Evolutionary conservation across 202 grass and related monocot genomes (phyloP).

Genomic region (Panicum hallii): DNA sequence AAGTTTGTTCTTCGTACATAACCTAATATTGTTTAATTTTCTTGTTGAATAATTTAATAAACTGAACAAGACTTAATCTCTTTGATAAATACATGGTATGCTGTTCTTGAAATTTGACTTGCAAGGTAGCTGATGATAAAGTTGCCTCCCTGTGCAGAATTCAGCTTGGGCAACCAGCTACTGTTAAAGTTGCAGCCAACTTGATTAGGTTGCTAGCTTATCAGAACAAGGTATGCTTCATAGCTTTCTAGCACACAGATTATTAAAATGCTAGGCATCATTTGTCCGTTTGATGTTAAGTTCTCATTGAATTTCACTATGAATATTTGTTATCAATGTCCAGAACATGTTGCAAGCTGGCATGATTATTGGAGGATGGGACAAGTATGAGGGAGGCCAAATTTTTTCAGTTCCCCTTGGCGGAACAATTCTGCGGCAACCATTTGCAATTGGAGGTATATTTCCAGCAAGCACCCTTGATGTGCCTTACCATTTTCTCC

Average conservation of each 20-base stretch:
- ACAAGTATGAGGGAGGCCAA: slow-evolving; percentile 94
- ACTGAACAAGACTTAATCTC: background rate
- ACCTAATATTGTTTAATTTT: background rate
- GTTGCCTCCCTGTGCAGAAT: slow-evolving; percentile 56
- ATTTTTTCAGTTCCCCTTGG: slow-evolving; percentile 94
- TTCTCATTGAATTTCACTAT: background rate
- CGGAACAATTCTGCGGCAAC: slow-evolving; percentile 82
- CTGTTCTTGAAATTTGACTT: slow-evolving; percentile 5
- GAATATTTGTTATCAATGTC: slow-evolving; percentile 20
- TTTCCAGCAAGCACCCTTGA: background rate
- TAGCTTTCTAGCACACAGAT: slow-evolving; percentile 9
- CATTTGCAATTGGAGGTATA: slow-evolving; percentile 92
- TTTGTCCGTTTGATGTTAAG: background rate
- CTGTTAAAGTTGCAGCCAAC: slow-evolving; percentile 87
- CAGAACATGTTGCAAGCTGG: slow-evolving; percentile 97
- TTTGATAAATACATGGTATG: slow-evolving; percentile 3
- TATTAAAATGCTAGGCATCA: too few relatives aligned
- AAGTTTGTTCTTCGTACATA: slow-evolving; percentile 41
- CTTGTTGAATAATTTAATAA: background rate
- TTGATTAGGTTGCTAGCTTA: slow-evolving; percentile 91
- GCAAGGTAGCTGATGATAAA: slow-evolving; percentile 38
- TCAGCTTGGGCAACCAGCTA: slow-evolving; percentile 83
- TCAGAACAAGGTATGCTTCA: slow-evolving; percentile 77
- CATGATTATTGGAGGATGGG: slow-evolving; percentile 92
- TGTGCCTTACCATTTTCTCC: background rate